phyloP scores from a whole-genome alignment of 305 asterid genomes.

The Striga hermonthica region DNA sequence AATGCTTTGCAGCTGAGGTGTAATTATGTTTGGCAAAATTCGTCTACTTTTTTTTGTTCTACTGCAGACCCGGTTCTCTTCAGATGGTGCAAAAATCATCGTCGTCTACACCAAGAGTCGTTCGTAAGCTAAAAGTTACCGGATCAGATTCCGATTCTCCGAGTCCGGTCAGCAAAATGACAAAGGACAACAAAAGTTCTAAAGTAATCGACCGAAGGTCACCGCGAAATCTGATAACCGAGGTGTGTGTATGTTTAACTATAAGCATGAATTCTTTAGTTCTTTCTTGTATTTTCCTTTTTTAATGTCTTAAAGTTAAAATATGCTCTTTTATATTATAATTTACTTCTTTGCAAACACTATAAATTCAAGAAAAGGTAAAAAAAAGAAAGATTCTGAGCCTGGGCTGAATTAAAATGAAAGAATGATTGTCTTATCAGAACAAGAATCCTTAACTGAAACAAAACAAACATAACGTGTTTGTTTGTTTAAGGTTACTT shows the following conservation, averaged over 20 bases:
- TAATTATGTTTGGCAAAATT: neutral
- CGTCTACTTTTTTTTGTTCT: neutral
- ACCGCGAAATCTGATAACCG: slow-evolving; percentile 54
- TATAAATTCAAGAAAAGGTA: too few relatives aligned
- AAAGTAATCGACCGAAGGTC: slow-evolving; percentile 59
- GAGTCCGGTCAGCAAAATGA: slow-evolving; percentile 42
- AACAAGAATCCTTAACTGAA: too few relatives aligned
- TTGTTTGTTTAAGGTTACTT: too few relatives aligned
- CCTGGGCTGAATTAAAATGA: too few relatives aligned
- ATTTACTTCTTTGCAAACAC: too few relatives aligned
- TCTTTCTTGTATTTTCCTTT: neutral
- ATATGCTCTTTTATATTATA: too few relatives aligned
- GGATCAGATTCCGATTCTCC: slow-evolving; percentile 56
- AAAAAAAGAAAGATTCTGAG: too few relatives aligned
- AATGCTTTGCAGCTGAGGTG: too few relatives aligned
- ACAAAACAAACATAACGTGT: too few relatives aligned
- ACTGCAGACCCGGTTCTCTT: slow-evolving; percentile 45
- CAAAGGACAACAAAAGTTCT: slow-evolving; percentile 54
- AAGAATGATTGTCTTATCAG: too few relatives aligned
- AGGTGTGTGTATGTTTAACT: slow-evolving; percentile 46
- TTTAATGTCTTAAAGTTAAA: too few relatives aligned
- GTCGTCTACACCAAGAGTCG: slow-evolving; percentile 41
- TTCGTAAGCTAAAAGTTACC: slow-evolving; percentile 57
- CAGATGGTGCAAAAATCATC: slow-evolving; percentile 55
- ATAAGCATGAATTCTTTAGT: neutral